Evolutionary conservation across 2,329 filamentous ascomycete species (phyloP).

Genomic region (Fusarium nematophilum): DNA sequence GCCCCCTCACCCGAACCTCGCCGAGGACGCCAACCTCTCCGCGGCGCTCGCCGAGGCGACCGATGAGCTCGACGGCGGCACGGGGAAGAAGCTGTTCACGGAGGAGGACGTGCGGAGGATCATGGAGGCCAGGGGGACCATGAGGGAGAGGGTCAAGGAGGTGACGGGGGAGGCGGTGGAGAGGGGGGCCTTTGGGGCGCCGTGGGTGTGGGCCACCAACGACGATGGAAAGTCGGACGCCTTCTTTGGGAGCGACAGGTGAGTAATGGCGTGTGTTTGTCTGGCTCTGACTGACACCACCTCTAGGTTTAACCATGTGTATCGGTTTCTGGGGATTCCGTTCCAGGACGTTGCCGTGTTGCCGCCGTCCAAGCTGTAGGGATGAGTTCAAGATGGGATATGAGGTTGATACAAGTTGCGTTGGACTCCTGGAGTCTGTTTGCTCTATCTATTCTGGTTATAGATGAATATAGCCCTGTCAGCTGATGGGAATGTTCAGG

Average conservation of each 20-base stretch:
- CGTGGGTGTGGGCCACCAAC: slow-evolving; percentile 78
- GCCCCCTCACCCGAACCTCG: slow-evolving; percentile 67
- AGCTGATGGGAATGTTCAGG: too few species aligned
- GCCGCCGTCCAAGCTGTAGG: slow-evolving; percentile 52
- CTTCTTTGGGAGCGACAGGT: slow-evolving; percentile 82
- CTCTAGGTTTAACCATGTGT: slow-evolving; percentile 75
- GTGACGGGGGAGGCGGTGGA: slow-evolving; percentile 72
- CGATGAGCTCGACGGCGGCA: slow-evolving; percentile 36
- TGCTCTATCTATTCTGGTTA: too few species aligned
- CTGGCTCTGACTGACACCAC: neutral
- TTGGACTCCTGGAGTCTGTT: too few species aligned
- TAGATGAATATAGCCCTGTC: too few species aligned
- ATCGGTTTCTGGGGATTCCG: slow-evolving; percentile 71
- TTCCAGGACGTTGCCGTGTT: slow-evolving; percentile 62
- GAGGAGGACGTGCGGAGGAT: slow-evolving; percentile 65
- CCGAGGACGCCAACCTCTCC: slow-evolving; percentile 65
- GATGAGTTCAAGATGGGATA: too few species aligned
- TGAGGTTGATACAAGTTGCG: too few species aligned
- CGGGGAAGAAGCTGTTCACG: slow-evolving; percentile 56
- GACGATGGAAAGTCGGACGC: slow-evolving; percentile 68
- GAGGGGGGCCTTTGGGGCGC: slow-evolving; percentile 78
- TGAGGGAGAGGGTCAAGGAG: slow-evolving; percentile 59
- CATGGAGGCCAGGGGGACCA: slow-evolving; percentile 61
- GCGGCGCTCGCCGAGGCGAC: slow-evolving; percentile 50
- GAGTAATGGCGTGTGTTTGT: slow-evolving; percentile 7